Base-by-base conservation (phyloP, 108 stramenopile species). In the Chaetoceros muelleri region DNA sequence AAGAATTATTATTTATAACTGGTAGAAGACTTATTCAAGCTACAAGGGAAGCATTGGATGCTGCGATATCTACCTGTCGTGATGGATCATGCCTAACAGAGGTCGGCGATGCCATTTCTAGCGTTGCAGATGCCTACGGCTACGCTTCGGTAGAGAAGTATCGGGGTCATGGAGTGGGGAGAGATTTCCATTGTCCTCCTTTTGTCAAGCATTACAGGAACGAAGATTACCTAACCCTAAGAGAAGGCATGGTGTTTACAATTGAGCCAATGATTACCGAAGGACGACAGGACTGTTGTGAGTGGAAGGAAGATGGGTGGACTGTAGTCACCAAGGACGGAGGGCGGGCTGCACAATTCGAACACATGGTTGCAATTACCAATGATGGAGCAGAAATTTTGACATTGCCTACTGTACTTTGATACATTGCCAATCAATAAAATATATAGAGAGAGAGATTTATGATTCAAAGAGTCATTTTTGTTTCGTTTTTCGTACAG, bases 201-300 rank as follows among this genome's bases (percentile, higher is more conserved):
- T 91, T 78, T 60, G 82, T 97, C 21, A 80, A 79, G 67, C 97
- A 98, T 72, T 97, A 72, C 60, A 84, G 87, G 34, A 98, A 97
- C 64, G 55, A 66, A 28, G 83, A 95, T 50, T 34, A 28, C 20
- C 49, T 85, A 34, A 64, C 70, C 47, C 62, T 96, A 53, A 20
- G 79, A 50, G 84, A 84, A 2, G 98, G 98, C 5, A 94, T 96
- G 92, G 88, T 94, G 19, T 96, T 99, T 76, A 99, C 99, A n/a
- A 98, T 99, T 44, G 99, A 99, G 73, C 99, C 97, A 3, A 97
- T 98, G 97, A 73, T 99, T 55, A 79, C 75, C 19, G 87, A 92
- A 60, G 93, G 95, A 8, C 55, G 58, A 22, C 70, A 66, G 7
- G 83, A 84, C 18, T 73, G 70, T 64, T 66, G 68, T 48, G 79